Evolutionary conservation across 2,329 filamentous ascomycete species (phyloP), one percentile per base, ranked within the genome.

Genomic region (Uncinocarpus reesii): DNA sequence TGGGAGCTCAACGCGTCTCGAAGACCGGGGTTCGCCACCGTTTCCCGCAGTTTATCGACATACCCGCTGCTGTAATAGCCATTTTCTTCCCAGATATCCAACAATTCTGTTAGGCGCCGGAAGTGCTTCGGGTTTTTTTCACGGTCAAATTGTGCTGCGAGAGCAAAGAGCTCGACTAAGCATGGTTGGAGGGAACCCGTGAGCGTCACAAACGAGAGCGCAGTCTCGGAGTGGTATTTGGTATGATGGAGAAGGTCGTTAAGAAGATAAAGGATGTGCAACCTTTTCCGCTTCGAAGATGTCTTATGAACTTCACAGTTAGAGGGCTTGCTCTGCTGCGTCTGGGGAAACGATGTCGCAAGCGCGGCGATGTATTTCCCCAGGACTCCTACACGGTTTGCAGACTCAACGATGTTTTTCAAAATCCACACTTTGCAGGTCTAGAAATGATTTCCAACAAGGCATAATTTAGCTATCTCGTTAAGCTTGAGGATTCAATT

Each of bases 391-490:
- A 79, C 75, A 58, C 87, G 81, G 56, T 75, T 71, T 49, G 76
- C 65, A 51, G 86, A 92, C 50, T 76, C 75, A 58, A 78, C 73
- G 62, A 90, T 72, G 70, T 87, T 78, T 58, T 76, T 75, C 62
- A 88, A 68, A 60, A 90, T 82, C 86, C 86, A 94, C 68, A 78
- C 74, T 77, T 89, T 94, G 77, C 85, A 89, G 74, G 79, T 84
- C 88, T 94, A 78, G 52, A 15, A 26, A 50, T 23, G 21, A 58
- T 49, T 49, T 49, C 55, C 46, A 36, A 48, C 42, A 46, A 42
- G 40, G 23, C 36, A 53, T 47, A 44, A 52, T 29, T 68, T 68
- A 68, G 66, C 62, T 64, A 56, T 57, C 56, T 54, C 53, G 52
- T 53, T 50, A 52, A 56, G 46, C 51, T 36, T 34, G 18, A 54